Percentiles rank a stretch among this genome's conserved stretches.
phyloP scores from a whole-genome alignment of 495 filamentous ascomycete species.

The Trichoderma gamsii region DNA sequence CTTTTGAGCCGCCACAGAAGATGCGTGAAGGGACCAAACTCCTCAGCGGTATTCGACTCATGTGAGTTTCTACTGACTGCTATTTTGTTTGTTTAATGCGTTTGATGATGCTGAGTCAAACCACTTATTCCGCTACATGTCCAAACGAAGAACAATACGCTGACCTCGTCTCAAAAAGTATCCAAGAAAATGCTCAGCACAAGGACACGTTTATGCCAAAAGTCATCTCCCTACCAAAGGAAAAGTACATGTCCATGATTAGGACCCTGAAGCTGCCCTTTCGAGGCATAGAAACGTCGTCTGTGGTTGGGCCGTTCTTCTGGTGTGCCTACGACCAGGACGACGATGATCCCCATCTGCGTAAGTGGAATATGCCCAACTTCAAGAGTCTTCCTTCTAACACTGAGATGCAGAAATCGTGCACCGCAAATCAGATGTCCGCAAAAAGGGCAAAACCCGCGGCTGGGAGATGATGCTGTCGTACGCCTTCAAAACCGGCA shows the following conservation, averaged over 20 bases:
- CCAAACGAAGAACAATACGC: too few species aligned
- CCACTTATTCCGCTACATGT: not conserved
- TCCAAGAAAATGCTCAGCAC: conserved; percentile 46
- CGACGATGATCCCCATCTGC: conserved; percentile 44
- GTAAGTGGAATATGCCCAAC: conserved; percentile 34
- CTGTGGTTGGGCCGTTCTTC: conserved; percentile 51
- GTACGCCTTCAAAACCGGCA: conserved; percentile 42
- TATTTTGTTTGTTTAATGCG: not conserved
- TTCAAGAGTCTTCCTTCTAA: not conserved
- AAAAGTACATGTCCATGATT: conserved; percentile 39
- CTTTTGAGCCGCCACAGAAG: conserved; percentile 36
- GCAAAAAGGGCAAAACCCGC: conserved; percentile 51
- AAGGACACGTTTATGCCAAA: conserved; percentile 45
- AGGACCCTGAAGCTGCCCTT: conserved; percentile 43
- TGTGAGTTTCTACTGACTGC: conserved; percentile 34
- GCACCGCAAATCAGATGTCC: conserved; percentile 51
- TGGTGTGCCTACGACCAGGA: conserved; percentile 49
- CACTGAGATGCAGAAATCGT: conserved; percentile 34
- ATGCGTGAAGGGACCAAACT: conserved; percentile 36
- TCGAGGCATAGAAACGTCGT: conserved; percentile 43
- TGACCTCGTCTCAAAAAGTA: conserved; percentile 24
- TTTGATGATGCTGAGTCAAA: not conserved
- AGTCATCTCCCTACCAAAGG: conserved; percentile 37
- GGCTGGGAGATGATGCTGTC: conserved; percentile 56
- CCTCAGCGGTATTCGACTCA: conserved; percentile 40